Conservation (phyloP, 345 rosid species). For the Eucalyptus marginata region DNA sequence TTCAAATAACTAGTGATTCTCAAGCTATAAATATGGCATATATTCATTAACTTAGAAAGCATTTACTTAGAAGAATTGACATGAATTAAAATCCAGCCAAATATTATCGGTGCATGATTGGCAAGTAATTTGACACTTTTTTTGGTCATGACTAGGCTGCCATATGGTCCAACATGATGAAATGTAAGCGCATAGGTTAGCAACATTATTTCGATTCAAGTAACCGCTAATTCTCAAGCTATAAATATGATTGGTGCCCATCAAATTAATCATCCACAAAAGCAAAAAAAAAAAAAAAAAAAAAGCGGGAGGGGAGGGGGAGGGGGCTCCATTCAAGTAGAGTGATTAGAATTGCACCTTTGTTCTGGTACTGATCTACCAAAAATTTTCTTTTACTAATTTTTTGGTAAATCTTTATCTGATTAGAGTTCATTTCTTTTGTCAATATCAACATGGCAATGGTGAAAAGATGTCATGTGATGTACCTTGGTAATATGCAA, state of each 20-base stretch:
- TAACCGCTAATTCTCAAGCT: not conserved
- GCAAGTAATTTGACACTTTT: not conserved
- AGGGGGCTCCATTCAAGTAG: not conserved
- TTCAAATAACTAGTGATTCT: not conserved
- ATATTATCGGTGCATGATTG: not conserved
- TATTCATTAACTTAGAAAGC: not conserved
- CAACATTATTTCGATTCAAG: not conserved
- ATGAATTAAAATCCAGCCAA: not conserved
- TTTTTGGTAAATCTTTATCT: not conserved
- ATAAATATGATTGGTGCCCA: not conserved
- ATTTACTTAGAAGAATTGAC: not conserved
- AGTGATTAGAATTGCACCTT: not conserved
- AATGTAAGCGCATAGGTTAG: not conserved
- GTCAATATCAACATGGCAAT: not conserved
- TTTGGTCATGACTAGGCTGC: not conserved
- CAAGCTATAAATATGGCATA: not conserved
- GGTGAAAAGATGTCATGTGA: not conserved
- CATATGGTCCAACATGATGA: not conserved
- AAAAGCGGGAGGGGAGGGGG: rapidly evolving
- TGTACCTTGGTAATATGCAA: not conserved
- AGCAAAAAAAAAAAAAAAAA: not conserved
- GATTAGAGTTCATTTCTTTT: not conserved
- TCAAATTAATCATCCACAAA: not conserved
- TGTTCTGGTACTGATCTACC: not conserved
- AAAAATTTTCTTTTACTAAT: not conserved